phyloP scores from a whole-genome alignment of 768 basidiomycete species.

The Sarcodon aspratus region DNA sequence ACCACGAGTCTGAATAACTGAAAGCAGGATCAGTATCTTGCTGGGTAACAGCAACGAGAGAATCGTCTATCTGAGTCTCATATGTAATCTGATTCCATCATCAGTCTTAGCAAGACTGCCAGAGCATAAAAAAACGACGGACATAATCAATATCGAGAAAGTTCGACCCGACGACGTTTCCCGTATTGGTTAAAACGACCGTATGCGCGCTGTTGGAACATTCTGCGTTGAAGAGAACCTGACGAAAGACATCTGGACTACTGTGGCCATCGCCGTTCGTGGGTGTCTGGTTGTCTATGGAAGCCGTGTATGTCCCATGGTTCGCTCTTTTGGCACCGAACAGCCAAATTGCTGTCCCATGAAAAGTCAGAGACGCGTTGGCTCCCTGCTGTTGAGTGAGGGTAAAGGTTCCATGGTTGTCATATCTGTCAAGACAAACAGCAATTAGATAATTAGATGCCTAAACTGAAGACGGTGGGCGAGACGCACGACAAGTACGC shows the following conservation, averaged over 20 bases:
- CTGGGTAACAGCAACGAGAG: background rate
- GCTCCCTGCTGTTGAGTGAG: slow-evolving; percentile 30
- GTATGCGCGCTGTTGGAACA: background rate
- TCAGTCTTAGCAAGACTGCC: too few relatives aligned
- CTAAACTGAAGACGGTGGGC: background rate
- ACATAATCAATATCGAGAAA: too few relatives aligned
- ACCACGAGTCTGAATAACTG: background rate
- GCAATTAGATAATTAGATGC: background rate
- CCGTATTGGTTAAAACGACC: background rate
- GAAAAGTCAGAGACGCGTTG: slow-evolving; percentile 37
- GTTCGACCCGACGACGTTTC: too few relatives aligned
- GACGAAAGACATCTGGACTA: background rate
- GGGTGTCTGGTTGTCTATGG: slow-evolving; percentile 31
- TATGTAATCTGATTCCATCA: background rate
- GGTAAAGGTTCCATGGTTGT: background rate
- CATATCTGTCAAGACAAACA: background rate
- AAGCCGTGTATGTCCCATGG: slow-evolving; percentile 34
- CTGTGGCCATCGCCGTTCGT: slow-evolving; percentile 11
- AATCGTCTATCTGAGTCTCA: background rate
- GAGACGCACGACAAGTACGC: background rate
- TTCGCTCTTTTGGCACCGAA: slow-evolving; percentile 34
- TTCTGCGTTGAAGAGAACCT: background rate
- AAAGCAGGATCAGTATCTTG: background rate
- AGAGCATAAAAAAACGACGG: too few relatives aligned
- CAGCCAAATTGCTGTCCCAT: slow-evolving; percentile 43